Evolutionary conservation across 1,284 basidiomycete genomes (phyloP).

Genomic region (Rhodofomes roseus): DNA sequence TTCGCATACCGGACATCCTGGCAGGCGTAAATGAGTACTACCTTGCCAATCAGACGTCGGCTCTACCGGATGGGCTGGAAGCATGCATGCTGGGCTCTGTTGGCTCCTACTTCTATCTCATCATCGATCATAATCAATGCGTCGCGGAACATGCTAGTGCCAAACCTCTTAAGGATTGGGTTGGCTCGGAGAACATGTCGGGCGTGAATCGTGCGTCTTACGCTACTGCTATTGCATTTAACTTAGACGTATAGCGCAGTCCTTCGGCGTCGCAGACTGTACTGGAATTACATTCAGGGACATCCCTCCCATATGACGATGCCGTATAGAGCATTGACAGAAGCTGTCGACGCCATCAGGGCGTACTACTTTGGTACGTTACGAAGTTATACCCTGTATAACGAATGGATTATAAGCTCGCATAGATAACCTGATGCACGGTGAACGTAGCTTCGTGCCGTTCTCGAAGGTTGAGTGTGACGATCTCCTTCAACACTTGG

Average conservation of each 20-base stretch:
- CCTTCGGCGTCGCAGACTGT: constrained; percentile 41
- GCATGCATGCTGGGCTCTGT: constrained; percentile 21
- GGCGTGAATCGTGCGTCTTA: background rate
- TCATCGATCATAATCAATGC: constrained; percentile 19
- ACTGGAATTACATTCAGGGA: constrained; percentile 48
- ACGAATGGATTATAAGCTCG: background rate
- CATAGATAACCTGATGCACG: constrained; percentile 41
- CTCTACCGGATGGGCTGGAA: constrained; percentile 38
- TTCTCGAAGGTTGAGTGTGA: constrained; percentile 52
- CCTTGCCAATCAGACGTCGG: constrained; percentile 22
- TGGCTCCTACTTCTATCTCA: constrained; percentile 14
- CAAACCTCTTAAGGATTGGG: constrained; percentile 1
- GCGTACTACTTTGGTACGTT: constrained; percentile 43
- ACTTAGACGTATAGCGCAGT: constrained; percentile 26
- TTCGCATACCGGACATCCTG: constrained; percentile 33
- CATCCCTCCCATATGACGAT: constrained; percentile 43
- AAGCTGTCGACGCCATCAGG: constrained; percentile 45
- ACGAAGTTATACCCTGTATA: background rate
- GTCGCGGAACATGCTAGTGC: constrained; percentile 9
- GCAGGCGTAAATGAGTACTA: constrained; percentile 25
- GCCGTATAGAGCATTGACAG: constrained; percentile 36
- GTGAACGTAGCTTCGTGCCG: constrained; percentile 38
- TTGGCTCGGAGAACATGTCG: background rate
- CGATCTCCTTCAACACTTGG: constrained; percentile 38
- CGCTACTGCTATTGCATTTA: background rate